Evolutionary conservation across 202 grass and related monocot genomes (phyloP).

Genomic region (Saccharum hybrid): DNA sequence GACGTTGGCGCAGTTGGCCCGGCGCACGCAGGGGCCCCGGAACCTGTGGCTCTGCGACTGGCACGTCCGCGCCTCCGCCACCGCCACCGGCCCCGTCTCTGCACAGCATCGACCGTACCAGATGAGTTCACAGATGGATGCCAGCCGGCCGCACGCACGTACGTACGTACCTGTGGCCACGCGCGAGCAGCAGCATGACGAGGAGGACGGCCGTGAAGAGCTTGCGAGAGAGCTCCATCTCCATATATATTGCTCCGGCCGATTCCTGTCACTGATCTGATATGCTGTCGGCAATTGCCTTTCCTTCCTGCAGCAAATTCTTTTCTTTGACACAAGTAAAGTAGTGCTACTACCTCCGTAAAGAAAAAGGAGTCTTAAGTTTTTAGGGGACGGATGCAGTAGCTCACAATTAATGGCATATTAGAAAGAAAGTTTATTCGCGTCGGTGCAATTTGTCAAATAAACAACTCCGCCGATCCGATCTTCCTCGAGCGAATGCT

Average conservation of each 20-base stretch:
- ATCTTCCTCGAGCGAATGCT: slow-evolving; percentile 3
- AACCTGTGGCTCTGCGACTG: slow-evolving; percentile 74
- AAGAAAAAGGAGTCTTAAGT: too few relatives aligned
- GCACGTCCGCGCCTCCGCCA: slow-evolving; percentile 72
- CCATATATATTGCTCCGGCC: slow-evolving; percentile 52
- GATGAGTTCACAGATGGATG: neutral
- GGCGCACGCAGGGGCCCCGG: slow-evolving; percentile 61
- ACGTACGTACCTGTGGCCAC: slow-evolving; percentile 43
- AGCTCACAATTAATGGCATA: too few relatives aligned
- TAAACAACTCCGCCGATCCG: neutral
- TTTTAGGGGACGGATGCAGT: too few relatives aligned
- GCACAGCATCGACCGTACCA: neutral
- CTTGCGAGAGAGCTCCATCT: slow-evolving; percentile 59
- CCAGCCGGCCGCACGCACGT: too few relatives aligned
- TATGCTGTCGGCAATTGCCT: too few relatives aligned
- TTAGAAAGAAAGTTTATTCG: neutral
- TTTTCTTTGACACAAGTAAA: too few relatives aligned
- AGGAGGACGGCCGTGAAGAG: slow-evolving; percentile 44
- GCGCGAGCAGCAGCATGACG: slow-evolving; percentile 54
- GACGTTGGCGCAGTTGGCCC: slow-evolving; percentile 78
- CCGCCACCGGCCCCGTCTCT: slow-evolving; percentile 47
- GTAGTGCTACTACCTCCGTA: too few relatives aligned
- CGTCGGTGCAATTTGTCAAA: slow-evolving; percentile 32
- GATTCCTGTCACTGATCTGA: too few relatives aligned
- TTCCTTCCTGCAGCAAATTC: too few relatives aligned